phyloP scores from a whole-genome alignment of 2,329 filamentous ascomycete genomes.

The Trichoderma koningii region DNA sequence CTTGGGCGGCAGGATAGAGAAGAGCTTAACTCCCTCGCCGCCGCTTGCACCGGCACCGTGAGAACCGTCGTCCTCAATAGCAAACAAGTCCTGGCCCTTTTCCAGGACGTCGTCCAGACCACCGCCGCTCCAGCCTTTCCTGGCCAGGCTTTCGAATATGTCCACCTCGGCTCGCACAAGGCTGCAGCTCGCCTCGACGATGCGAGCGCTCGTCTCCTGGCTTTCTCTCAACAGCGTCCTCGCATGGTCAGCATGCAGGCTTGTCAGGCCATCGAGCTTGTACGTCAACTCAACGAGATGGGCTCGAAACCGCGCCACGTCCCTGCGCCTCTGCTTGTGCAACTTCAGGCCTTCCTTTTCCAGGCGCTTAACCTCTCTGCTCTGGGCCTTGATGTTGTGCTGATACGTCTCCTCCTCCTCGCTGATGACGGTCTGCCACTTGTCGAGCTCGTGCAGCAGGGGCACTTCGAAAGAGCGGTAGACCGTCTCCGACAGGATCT shows the following conservation, averaged over 20 bases:
- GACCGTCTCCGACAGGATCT: conserved; percentile 68
- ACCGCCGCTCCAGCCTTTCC: conserved; percentile 68
- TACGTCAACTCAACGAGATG: conserved; percentile 65
- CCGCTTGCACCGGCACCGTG: conserved; percentile 40
- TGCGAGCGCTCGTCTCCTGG: conserved; percentile 63
- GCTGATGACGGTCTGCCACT: conserved; percentile 63
- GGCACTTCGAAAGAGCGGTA: conserved; percentile 70
- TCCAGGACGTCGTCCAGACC: conserved; percentile 67
- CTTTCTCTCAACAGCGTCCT: conserved; percentile 61
- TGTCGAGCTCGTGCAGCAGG: conserved; percentile 68
- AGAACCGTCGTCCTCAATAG: conserved; percentile 43
- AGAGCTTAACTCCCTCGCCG: conserved; percentile 52
- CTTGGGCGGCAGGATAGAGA: conserved; percentile 65
- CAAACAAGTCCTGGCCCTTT: conserved; percentile 63
- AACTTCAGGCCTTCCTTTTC: conserved; percentile 67
- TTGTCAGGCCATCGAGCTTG: conserved; percentile 64
- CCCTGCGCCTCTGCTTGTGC: conserved; percentile 60
- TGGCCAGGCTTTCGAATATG: conserved; percentile 66
- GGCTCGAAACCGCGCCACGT: conserved; percentile 62
- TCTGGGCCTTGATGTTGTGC: conserved; percentile 56
- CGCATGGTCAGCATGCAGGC: conserved; percentile 62
- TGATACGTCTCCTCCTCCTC: conserved; percentile 65
- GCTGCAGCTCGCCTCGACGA: conserved; percentile 65
- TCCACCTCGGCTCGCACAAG: conserved; percentile 69
- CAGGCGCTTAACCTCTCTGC: conserved; percentile 61